These are phyloP conservation scores for Aspergillus diversus DNA, from an alignment of 495 filamentous ascomycete genomes.

Conservation along the genomic window DNA sequence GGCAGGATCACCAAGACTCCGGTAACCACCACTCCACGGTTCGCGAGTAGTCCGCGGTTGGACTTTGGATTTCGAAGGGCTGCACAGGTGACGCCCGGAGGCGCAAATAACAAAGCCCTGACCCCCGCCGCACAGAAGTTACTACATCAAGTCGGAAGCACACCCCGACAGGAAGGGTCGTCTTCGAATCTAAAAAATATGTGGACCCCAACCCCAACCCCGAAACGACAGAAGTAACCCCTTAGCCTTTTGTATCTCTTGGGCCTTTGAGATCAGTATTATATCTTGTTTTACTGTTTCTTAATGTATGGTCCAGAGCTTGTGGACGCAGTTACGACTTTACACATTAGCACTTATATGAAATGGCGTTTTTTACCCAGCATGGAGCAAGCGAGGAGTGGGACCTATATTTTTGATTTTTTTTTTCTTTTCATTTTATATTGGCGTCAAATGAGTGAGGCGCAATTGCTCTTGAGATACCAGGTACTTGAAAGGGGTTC, in stretches of 20 bases:
- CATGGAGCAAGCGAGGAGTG: background rate
- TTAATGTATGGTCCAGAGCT: no score
- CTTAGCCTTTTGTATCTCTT: no score
- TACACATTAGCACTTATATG: background rate
- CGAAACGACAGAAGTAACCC: conserved; percentile 38
- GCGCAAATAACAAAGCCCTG: conserved; percentile 39
- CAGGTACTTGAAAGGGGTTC: background rate
- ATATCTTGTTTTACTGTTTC: no score
- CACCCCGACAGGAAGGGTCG: conserved; percentile 38
- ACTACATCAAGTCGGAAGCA: conserved; percentile 66
- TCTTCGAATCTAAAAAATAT: conserved; percentile 53
- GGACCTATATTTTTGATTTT: background rate
- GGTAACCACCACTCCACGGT: conserved; percentile 67
- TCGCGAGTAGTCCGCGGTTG: conserved; percentile 72
- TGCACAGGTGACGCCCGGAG: conserved; percentile 34
- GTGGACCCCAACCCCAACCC: conserved; percentile 63
- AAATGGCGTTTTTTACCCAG: conserved; percentile 8
- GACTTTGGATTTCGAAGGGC: conserved; percentile 56
- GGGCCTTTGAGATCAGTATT: no score
- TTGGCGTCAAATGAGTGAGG: background rate
- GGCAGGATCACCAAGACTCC: conserved; percentile 56
- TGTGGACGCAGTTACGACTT: background rate
- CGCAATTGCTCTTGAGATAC: background rate
- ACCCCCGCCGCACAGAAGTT: conserved; percentile 81
- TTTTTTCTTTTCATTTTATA: background rate